A percentile compares a stretch with the other conserved stretches of the same genome.
phyloP scores from a whole-genome alignment of 1,284 basidiomycete species.

The Ceratobasidium sp. region DNA sequence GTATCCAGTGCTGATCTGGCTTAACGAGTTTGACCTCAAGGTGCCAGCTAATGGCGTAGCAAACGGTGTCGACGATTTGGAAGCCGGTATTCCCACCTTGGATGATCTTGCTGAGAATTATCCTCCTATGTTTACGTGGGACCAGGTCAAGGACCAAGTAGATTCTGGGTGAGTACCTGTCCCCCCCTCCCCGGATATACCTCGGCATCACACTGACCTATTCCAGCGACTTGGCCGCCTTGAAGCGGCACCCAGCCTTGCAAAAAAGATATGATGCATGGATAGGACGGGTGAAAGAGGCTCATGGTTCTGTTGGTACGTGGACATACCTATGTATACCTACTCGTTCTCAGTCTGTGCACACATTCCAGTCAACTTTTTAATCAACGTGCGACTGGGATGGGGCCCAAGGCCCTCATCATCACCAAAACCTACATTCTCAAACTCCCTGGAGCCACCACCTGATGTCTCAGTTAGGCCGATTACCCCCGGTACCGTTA shows the following conservation, averaged over 20 bases:
- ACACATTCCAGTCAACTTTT: conserved; percentile 66
- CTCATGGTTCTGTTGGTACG: conserved; percentile 74
- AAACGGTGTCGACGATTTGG: not conserved
- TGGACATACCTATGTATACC: not conserved
- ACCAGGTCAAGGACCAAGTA: conserved; percentile 76
- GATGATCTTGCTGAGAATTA: conserved; percentile 74
- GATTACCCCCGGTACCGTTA: conserved; percentile 46
- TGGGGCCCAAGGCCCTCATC: conserved; percentile 70
- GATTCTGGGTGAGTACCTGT: conserved; percentile 69
- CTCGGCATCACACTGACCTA: not conserved
- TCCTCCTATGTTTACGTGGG: conserved; percentile 78
- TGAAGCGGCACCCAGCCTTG: conserved; percentile 75
- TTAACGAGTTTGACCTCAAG: not conserved
- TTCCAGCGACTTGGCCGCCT: conserved; percentile 75
- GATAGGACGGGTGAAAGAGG: conserved; percentile 63
- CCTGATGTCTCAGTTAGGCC: conserved; percentile 45
- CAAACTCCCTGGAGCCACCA: conserved; percentile 10
- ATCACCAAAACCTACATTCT: conserved; percentile 32
- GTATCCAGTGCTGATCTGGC: not conserved
- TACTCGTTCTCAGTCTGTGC: not conserved
- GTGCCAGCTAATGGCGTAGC: not conserved
- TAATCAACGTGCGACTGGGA: conserved; percentile 70
- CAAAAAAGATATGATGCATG: conserved; percentile 74
- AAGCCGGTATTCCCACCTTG: conserved; percentile 67
- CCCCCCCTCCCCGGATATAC: not conserved